These are phyloP conservation scores for Xenoacremonium recifei DNA, from an alignment of 2,329 filamentous ascomycete species.

Conservation along the genomic window DNA sequence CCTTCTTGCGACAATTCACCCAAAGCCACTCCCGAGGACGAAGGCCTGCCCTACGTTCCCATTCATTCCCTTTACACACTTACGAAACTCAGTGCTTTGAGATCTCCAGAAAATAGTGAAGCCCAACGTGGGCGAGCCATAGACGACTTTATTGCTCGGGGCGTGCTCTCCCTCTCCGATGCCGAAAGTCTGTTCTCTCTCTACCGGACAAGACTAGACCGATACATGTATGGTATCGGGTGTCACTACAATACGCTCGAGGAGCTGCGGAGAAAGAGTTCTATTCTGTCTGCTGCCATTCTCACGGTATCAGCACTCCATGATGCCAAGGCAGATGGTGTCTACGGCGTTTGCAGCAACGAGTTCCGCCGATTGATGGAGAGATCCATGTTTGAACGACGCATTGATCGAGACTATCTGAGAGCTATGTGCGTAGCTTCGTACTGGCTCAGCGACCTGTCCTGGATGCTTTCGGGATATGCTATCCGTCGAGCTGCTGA, in stretches of 20 bases:
- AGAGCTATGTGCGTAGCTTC: conserved; percentile 60
- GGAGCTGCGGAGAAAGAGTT: conserved; percentile 53
- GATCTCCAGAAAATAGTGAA: conserved; percentile 31
- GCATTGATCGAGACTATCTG: conserved; percentile 49
- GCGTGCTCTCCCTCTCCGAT: conserved; percentile 43
- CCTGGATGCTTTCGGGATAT: conserved; percentile 59
- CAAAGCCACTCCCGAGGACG: conserved; percentile 30
- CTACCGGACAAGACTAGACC: conserved; percentile 50
- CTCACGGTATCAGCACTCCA: conserved; percentile 59
- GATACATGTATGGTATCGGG: conserved; percentile 53
- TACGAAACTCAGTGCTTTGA: conserved; percentile 35
- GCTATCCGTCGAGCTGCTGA: conserved; percentile 50
- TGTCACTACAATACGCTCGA: conserved; percentile 48
- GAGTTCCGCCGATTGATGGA: conserved; percentile 58
- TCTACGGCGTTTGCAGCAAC: conserved; percentile 53
- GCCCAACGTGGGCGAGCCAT: conserved; percentile 19
- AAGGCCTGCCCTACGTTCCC: conserved; percentile 35
- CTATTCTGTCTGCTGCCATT: conserved; percentile 54
- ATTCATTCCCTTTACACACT: conserved; percentile 39
- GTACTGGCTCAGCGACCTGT: conserved; percentile 63
- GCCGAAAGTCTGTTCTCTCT: conserved; percentile 51
- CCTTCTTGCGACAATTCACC: conserved; percentile 29
- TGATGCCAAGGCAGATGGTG: conserved; percentile 50
- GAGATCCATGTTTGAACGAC: conserved; percentile 38
- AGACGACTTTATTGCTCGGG: conserved; percentile 36